Evolutionary conservation across 2,329 filamentous ascomycete species (phyloP).

Genomic region (Aquanectria penicillioides): DNA sequence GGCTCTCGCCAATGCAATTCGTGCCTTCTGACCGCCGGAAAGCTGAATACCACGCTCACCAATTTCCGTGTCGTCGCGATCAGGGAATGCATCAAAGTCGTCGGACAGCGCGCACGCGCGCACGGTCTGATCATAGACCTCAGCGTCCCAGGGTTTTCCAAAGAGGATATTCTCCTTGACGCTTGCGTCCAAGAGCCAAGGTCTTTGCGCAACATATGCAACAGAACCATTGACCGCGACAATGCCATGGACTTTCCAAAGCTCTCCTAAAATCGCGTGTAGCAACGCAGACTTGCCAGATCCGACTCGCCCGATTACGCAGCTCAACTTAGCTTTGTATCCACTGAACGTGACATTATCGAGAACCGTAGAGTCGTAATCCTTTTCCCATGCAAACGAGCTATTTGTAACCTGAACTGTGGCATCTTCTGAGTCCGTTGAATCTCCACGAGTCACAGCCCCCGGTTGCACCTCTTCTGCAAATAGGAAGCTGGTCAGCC

Average conservation of each 20-base stretch:
- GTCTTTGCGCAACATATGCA: conserved; percentile 4
- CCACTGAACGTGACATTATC: not conserved
- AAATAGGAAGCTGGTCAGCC: not conserved
- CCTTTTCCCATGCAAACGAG: not conserved
- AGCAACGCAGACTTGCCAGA: conserved; percentile 2
- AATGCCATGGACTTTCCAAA: not conserved
- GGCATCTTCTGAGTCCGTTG: not conserved
- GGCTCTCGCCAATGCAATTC: not conserved
- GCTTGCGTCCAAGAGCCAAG: conserved; percentile 5
- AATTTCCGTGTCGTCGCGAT: not conserved
- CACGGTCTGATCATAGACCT: not conserved
- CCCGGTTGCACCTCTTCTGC: not conserved
- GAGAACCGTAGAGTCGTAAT: not conserved
- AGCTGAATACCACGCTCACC: conserved; percentile 1
- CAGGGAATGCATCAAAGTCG: not conserved
- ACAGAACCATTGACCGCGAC: not conserved
- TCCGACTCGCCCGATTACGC: conserved; percentile 1
- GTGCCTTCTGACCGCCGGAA: conserved; percentile 2
- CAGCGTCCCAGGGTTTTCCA: not conserved
- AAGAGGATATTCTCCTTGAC: conserved; percentile 11
- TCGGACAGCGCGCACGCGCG: not conserved
- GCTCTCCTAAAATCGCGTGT: conserved; percentile 3
- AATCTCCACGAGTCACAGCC: not conserved
- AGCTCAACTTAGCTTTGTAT: not conserved
- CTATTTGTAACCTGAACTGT: not conserved